These are phyloP conservation scores for Mycena venus DNA, from an alignment of 768 basidiomycete genomes.

Conservation along the genomic window DNA sequence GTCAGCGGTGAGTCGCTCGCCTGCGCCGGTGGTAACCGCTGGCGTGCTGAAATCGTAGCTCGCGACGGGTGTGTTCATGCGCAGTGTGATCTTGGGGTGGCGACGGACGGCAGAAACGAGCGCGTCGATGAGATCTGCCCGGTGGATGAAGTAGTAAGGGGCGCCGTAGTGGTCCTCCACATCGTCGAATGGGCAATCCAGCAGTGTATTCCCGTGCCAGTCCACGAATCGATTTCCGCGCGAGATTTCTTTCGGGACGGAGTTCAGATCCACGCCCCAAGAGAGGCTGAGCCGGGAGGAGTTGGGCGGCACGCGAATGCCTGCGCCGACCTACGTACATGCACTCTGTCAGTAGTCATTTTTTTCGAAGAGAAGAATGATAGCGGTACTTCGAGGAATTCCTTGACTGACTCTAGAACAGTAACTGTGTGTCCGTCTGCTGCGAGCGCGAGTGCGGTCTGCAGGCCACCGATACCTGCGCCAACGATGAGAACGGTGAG, in stretches of 20 bases:
- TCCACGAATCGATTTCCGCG: slow-evolving; percentile 32
- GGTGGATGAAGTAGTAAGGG: slow-evolving; percentile 60
- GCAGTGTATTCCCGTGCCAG: slow-evolving; percentile 22
- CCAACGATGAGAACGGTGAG: slow-evolving; percentile 25
- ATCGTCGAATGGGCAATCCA: slow-evolving; percentile 29
- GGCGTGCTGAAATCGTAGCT: slow-evolving; percentile 43
- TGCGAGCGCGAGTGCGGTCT: slow-evolving; percentile 35
- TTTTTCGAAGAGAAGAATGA: neutral
- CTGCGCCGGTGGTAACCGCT: slow-evolving; percentile 47
- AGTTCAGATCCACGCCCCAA: slow-evolving; percentile 28
- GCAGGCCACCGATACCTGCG: slow-evolving; percentile 33
- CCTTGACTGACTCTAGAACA: slow-evolving; percentile 23
- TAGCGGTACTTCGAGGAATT: slow-evolving; percentile 22
- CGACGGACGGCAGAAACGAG: slow-evolving; percentile 41
- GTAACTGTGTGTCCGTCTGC: slow-evolving; percentile 29
- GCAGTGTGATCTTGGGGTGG: slow-evolving; percentile 42
- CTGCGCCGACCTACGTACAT: slow-evolving; percentile 51
- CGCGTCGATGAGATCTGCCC: slow-evolving; percentile 56
- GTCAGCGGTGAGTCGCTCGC: slow-evolving; percentile 50
- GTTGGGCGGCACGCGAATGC: slow-evolving; percentile 52
- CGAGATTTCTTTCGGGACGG: slow-evolving; percentile 22
- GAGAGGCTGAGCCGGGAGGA: slow-evolving; percentile 26
- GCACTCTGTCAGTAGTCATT: neutral
- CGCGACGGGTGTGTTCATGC: slow-evolving; percentile 40
- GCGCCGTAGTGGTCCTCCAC: slow-evolving; percentile 41